phyloP scores from a whole-genome alignment of 2,329 filamentous ascomycete genomes.

The Penicillium psychrosexuale region DNA sequence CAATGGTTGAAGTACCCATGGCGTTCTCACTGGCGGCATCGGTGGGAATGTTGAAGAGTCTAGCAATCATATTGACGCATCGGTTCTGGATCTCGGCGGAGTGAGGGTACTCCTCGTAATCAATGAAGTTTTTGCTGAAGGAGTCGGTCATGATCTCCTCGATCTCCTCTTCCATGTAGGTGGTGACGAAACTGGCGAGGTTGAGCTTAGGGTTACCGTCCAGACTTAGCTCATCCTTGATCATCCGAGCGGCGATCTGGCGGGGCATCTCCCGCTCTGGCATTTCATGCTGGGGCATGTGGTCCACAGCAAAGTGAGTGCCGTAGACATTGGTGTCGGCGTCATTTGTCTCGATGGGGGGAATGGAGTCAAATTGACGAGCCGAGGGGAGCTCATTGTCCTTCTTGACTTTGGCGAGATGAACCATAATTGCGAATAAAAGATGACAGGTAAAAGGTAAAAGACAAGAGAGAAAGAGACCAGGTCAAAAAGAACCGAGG shows the following conservation, averaged over 20 bases:
- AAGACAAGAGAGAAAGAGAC: not conserved
- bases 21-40: conserved; percentile 57
- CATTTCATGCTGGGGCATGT: conserved; percentile 81
- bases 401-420: conserved; percentile 40
- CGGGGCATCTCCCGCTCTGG: conserved; percentile 86
- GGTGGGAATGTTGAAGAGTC: conserved; percentile 77
- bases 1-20: conserved; percentile 84
- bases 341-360: conserved; percentile 44
- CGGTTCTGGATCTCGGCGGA: conserved; percentile 86
- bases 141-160: conserved; percentile 93
- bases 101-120: conserved; percentile 81
- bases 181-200: conserved; percentile 89
- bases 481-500: not conserved
- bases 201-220: conserved; percentile 85
- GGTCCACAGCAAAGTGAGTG: conserved; percentile 73
- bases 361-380: conserved; percentile 41
- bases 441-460: not conserved
- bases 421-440: conserved; percentile 37
- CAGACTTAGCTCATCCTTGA: conserved; percentile 88
- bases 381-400: conserved; percentile 38
- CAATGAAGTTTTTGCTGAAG: conserved; percentile 93
- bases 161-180: conserved; percentile 94
- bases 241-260: conserved; percentile 93
- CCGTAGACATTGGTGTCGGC: conserved; percentile 82
- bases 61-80: conserved; percentile 85